These are phyloP conservation scores for Phytophthora agathidicida DNA, from an alignment of 352 stramenopile genomes.

Conservation along the genomic window DNA sequence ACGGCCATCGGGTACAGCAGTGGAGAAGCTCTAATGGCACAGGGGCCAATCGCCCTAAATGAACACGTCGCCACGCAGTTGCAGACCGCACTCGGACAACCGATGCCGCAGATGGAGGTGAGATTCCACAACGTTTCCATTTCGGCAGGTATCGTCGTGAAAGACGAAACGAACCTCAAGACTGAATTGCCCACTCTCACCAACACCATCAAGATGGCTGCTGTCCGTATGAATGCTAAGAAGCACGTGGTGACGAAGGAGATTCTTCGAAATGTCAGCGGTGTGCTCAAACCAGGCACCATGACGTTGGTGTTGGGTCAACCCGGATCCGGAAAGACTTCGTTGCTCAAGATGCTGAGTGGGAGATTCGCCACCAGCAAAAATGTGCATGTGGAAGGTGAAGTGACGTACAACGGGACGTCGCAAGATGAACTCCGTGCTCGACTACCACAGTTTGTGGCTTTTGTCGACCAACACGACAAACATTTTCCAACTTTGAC, in stretches of 20 bases:
- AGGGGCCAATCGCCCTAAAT: conserved; percentile 20
- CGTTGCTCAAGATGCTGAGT: conserved; percentile 17
- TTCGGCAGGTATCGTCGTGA: conserved; percentile 29
- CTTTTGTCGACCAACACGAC: conserved; percentile 46
- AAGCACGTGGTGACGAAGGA: conserved; percentile 42
- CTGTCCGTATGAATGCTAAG: conserved; percentile 27
- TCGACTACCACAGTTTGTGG: conserved; percentile 39
- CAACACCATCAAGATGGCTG: conserved; percentile 21
- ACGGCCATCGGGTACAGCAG: conserved; percentile 12
- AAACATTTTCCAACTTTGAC: conserved; percentile 52
- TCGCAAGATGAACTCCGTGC: neutral
- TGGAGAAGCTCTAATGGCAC: conserved; percentile 9
- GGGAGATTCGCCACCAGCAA: conserved; percentile 3
- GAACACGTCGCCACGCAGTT: conserved; percentile 17
- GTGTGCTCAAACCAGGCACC: conserved; percentile 20
- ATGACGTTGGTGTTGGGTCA: conserved; percentile 25
- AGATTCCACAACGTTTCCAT: conserved; percentile 38
- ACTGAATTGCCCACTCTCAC: conserved; percentile 29
- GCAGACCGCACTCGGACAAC: conserved; percentile 17
- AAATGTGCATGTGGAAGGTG: neutral
- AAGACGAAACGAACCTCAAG: conserved; percentile 15
- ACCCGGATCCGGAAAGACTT: conserved; percentile 18
- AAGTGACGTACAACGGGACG: conserved; percentile 14
- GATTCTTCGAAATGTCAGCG: conserved; percentile 51
- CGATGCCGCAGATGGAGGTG: conserved; percentile 39